phyloP scores from a whole-genome alignment of 257 asterid species.

The Pogostemon cablin region DNA sequence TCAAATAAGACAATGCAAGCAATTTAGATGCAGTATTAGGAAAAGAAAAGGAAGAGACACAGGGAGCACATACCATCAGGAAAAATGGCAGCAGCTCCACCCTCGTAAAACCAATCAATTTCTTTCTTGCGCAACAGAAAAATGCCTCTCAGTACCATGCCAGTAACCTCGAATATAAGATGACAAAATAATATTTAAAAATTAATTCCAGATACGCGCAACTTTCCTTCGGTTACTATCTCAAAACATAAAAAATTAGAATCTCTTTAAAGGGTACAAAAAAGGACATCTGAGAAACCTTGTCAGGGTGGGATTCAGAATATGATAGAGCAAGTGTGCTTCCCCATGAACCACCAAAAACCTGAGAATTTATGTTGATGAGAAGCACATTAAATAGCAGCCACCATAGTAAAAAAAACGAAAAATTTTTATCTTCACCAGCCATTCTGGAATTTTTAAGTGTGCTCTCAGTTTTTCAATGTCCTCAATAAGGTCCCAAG shows the following conservation, averaged over 20 bases:
- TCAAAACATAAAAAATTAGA: constrained; percentile 5
- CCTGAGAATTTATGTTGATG: constrained; percentile 56
- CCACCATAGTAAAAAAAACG: constrained; percentile 14
- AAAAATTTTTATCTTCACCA: constrained; percentile 46
- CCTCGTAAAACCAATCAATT: constrained; percentile 97
- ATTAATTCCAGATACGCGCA: constrained; percentile 5
- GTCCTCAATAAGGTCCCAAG: constrained; percentile 90
- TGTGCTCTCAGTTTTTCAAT: constrained; percentile 84
- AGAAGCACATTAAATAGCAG: constrained; percentile 29
- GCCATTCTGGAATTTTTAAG: constrained; percentile 89
- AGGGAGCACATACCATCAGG: constrained; percentile 74
- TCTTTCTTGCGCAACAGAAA: constrained; percentile 95
- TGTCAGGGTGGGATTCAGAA: constrained; percentile 85
- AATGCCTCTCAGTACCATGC: constrained; percentile 88
- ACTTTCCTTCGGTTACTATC: constrained; percentile 4
- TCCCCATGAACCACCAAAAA: constrained; percentile 99
- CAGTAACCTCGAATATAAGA: constrained; percentile 67
- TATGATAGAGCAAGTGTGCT: constrained; percentile 96
- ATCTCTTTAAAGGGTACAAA: constrained; percentile 12
- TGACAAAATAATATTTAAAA: not conserved
- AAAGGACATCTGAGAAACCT: constrained; percentile 52
- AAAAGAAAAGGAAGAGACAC: not conserved
- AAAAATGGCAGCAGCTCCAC: constrained; percentile 97
- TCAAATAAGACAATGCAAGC: constrained; percentile 23
- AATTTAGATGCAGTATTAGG: constrained; percentile 12